Evolutionary conservation across 306 rosid genomes (phyloP), one percentile per base, ranked within the genome.

Genomic region (Fragaria ananassa): DNA sequence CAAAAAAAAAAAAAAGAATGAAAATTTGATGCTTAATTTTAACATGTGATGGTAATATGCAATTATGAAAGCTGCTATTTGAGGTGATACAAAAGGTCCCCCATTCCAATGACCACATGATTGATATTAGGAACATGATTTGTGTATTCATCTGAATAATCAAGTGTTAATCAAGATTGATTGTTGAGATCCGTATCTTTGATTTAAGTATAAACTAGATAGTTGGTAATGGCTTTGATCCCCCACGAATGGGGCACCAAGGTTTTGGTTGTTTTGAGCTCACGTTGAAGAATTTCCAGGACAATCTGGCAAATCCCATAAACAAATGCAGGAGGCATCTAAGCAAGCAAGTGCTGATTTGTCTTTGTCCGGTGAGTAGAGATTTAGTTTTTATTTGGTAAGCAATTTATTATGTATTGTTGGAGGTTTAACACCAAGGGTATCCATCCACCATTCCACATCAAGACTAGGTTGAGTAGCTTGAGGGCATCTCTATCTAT

Each of bases 271-370:
- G 53, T 75, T 56, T 21, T 15, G 27, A 34, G 46, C 8, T 5
- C 19, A 25, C 3, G 21, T 23, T 54, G 74, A 23, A 62, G 66
- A 79, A 74, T 51, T 63, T 17, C 65, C 21, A 17, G 71, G 79
- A 42, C 76, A 72, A 60, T 63, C 79, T 45, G 65, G 73, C 83
- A 74, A 83, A 83, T 58, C 73, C 71, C 47, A 60, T 68, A 76
- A 57, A 80, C 25, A 42, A 80, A 39, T 35, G 12, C 5, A 45
- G 34, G 47, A 23, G 64, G 39, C 18, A 75, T 78, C 69, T 50
- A 73, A 45, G 81, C 79, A 78, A 60, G 31, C 39, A 60, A 60
- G 4, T 46, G 27, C 46, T 53, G 4, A 17, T 61, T 50, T 69
- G 17, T 70, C 41, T 69, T 46, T 12, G 0, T 4, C 49, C 15